phyloP scores from a whole-genome alignment of 2,329 filamentous ascomycete species.

The Bisporella sp. region DNA sequence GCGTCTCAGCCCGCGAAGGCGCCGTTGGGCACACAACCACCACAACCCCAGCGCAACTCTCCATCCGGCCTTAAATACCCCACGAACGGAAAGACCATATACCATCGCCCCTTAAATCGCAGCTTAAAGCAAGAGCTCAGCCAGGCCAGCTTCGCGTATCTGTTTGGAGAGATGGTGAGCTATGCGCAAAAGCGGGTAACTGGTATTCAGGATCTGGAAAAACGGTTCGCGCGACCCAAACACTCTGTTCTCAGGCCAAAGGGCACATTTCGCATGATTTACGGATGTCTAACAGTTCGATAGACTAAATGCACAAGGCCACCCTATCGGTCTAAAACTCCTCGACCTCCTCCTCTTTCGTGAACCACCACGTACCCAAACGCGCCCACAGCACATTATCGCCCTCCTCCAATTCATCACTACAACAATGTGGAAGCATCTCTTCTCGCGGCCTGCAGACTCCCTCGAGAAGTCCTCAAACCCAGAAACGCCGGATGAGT shows the following conservation, averaged over 20 bases:
- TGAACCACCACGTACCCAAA: constrained; percentile 61
- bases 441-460: constrained; percentile 87
- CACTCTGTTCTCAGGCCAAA: too few species aligned
- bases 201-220: constrained; percentile 89
- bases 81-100: constrained; percentile 93
- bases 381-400: constrained; percentile 80
- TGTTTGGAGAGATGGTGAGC: constrained; percentile 94
- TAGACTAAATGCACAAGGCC: constrained; percentile 85
- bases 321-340: constrained; percentile 87
- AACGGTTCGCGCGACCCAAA: constrained; percentile 50
- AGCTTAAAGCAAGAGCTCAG: constrained; percentile 83
- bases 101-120: constrained; percentile 90
- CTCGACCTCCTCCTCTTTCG: constrained; percentile 92
- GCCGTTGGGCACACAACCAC: constrained; percentile 14
- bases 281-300: background rate
- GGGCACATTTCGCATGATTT: too few species aligned
- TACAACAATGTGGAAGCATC: constrained; percentile 82
- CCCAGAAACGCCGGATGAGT: constrained; percentile 81
- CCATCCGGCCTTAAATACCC: constrained; percentile 73
- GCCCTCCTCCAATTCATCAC: constrained; percentile 93
- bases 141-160: constrained; percentile 88
- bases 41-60: constrained; percentile 18
- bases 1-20: constrained; percentile 25
- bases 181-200: constrained; percentile 89
- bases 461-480: constrained; percentile 83